Evolutionary conservation across 768 basidiomycete species (phyloP), one percentile per base, ranked within the genome.

Genomic region (Trametes meyenii): DNA sequence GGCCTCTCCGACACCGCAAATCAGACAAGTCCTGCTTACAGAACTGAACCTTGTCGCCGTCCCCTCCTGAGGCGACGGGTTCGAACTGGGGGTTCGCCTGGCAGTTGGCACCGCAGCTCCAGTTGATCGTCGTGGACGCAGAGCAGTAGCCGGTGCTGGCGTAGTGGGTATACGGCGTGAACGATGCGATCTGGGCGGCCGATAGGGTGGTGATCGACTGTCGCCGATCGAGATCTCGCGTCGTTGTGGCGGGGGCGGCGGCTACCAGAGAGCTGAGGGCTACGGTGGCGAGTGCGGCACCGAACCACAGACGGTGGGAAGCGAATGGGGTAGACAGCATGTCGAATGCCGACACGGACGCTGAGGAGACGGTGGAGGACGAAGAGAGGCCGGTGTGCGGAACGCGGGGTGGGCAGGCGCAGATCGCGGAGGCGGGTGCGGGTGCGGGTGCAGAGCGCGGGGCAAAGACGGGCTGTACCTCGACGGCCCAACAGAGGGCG

Each of bases 1-100:
- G 12, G 12, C 7, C 29, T 43, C 4, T 42, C n/a, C n/a, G 17
- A 8, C 29, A 19, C 19, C 33, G 26, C 29, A 11, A 16, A 14
- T 6, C 8, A 13, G 16, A 14, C n/a, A 19, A 19, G 4, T 19
- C 2, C 33, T 35, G 33, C 71, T 21, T 36, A 81, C 79, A 83
- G 64, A 76, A 83, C 60, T 82, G 83, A 1, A 73, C 67, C 0
- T 50, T 51, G 46, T 65, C 60, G 6, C 81, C 83, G 50, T 83
- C 70, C 5, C 83, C 83, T 11, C 83, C 83, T 11, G 79, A 74
- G 2, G 79, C 82, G 24, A 79, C 70, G 0, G 83, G 81, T 29
- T 74, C 52, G 61, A 86, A 85, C n/a, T 63, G 58, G 5, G 80
- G 70, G 66, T 80, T 84, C 3, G 79, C 82, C 0, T 76, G 46